A percentile compares a stretch with the other conserved stretches of the same genome.
Conservation (phyloP, 352 stramenopile genomes). For the Peronosclerospora sorghi region DNA sequence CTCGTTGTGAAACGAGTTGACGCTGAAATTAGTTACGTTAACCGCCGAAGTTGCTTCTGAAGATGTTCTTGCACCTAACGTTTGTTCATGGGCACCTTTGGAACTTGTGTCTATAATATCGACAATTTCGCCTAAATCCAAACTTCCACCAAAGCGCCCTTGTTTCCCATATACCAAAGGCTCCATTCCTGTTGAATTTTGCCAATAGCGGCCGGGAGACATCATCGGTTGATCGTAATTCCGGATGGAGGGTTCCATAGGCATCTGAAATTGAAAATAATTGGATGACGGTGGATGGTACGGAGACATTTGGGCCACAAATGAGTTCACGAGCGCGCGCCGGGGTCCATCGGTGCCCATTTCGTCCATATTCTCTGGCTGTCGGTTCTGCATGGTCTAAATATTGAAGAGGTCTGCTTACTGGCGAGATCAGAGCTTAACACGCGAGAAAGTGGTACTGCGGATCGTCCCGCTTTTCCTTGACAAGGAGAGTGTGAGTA, state of each 20-base stretch:
- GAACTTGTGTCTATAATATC: slow-evolving; percentile 25
- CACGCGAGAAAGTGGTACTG: background rate
- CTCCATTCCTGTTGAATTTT: slow-evolving; percentile 7
- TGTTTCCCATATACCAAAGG: slow-evolving; percentile 13
- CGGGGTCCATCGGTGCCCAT: slow-evolving; percentile 3
- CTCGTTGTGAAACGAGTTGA: slow-evolving; percentile 21
- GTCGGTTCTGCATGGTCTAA: slow-evolving; percentile 12
- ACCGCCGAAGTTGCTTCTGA: slow-evolving; percentile 18
- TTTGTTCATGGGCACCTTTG: background rate
- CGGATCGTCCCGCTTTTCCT: background rate
- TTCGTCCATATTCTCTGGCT: background rate
- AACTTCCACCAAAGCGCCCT: slow-evolving; percentile 6
- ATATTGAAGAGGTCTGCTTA: no score
- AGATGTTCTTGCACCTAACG: background rate
- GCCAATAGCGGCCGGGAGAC: slow-evolving; percentile 16
- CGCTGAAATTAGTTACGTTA: slow-evolving; percentile 24
- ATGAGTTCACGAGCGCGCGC: slow-evolving; percentile 11
- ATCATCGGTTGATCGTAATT: slow-evolving; percentile 17
- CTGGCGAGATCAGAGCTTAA: background rate
- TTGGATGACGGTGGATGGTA: slow-evolving; percentile 4
- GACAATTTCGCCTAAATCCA: slow-evolving; percentile 28
- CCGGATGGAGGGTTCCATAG: slow-evolving; percentile 19
- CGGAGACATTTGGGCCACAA: background rate
- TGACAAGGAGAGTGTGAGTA: no score
- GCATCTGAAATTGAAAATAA: slow-evolving; percentile 21